A percentile compares a stretch with the other conserved stretches of the same genome.
phyloP scores from a whole-genome alignment of 805 yeast genomes.

The Schwanniomyces occidentalis region DNA sequence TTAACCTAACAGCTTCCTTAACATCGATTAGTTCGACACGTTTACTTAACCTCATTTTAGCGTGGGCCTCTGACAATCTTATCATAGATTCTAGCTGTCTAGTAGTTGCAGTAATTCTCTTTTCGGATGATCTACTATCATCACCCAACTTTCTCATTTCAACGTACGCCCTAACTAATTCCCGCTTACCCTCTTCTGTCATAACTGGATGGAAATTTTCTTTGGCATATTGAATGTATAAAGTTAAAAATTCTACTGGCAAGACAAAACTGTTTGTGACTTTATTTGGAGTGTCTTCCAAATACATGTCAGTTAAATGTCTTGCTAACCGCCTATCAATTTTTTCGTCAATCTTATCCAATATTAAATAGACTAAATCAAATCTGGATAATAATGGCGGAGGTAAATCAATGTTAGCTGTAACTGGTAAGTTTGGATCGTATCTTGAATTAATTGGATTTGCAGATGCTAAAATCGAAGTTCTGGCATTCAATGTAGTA shows the following conservation, averaged over 20 bases:
- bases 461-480: constrained; percentile 94
- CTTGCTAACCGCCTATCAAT: constrained; percentile 83
- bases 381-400: constrained; percentile 95
- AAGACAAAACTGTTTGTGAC: constrained; percentile 68
- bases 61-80: constrained; percentile 93
- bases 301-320: constrained; percentile 88
- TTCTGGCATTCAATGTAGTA: constrained; percentile 94
- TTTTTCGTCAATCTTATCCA: constrained; percentile 88
- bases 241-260: constrained; percentile 84
- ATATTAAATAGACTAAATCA: constrained; percentile 86
- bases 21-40: constrained; percentile 80
- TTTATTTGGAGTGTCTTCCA: constrained; percentile 80
- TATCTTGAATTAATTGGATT: constrained; percentile 96
- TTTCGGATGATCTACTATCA: constrained; percentile 80
- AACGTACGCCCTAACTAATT: constrained; percentile 84
- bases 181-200: constrained; percentile 77
- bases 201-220: constrained; percentile 79
- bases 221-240: constrained; percentile 92
- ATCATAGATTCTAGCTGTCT: constrained; percentile 96
- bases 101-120: constrained; percentile 95
- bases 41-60: constrained; percentile 84
- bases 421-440: constrained; percentile 92
- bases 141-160: constrained; percentile 94
- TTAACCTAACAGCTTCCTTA: constrained; percentile 88
- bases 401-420: constrained; percentile 92